Base-by-base conservation (phyloP, 2,329 filamentous ascomycete genomes). In the Aspergillus latus region DNA sequence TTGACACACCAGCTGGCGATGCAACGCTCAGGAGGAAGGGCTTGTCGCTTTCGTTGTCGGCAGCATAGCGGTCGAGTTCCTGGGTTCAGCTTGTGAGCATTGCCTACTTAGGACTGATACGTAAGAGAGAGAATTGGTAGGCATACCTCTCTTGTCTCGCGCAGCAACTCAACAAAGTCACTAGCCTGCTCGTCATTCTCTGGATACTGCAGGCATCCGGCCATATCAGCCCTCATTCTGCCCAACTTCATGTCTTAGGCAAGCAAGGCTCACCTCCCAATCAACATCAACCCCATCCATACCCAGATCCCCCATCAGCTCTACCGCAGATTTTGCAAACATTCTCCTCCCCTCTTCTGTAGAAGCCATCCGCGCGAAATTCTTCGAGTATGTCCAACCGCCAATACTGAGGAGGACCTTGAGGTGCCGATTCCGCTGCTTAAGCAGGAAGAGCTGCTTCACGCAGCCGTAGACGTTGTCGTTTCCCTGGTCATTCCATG, bases 401-500 rank as follows among this genome's bases (percentile, higher is more conserved):
- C 91, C 91, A 58, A 95, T 90, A 52, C 88, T 92, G 4, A 97
- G 82, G 10, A 97, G 81, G 3, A 88, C 81, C 74, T 95, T 95
- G 56, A 95, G 74, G 51, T 89, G 84, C 16, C 90, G 84, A 70
- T 95, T 84, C 63, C 80, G 76, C 74, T 91, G 87, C 78, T 95
- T 95, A 51, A 89, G 80, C 1, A 90, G 63, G 70, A 82, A 90
- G 1, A 95, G 77, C 68, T 93, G 89, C 74, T 92, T 92, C 60
- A 91, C 72, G 67, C 85, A 88, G 40, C 91, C 91, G 66, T 91
- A 92, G 49, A 86, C 84, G 67, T 93, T 91, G 57, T 77, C 84
- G 47, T 15, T 44, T 1, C 53, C 53, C 4, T 90, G 91, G 59
- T 90, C 87, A 61, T 89, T 87, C 75, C 62, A 76, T 1, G 83